phyloP scores from a whole-genome alignment of 139 green algal species.

The Astrephomene gubernaculifera region DNA sequence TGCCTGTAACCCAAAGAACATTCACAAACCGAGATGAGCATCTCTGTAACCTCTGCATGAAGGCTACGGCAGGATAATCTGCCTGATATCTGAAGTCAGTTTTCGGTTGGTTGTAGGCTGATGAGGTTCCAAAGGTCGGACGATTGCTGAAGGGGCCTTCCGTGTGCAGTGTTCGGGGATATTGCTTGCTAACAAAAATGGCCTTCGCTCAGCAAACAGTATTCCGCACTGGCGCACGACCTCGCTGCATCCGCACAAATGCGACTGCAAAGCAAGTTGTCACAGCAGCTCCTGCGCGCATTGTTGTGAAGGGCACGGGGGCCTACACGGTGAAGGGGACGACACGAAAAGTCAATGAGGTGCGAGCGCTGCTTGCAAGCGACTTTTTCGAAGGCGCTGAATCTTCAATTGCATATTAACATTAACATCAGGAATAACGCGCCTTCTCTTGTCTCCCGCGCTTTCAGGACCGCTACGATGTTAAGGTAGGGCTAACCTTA shows the following conservation, averaged over 20 bases:
- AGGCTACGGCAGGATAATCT: too few relatives aligned
- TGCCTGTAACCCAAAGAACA: too few relatives aligned
- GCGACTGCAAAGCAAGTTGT: neutral
- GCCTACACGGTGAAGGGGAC: slow-evolving; percentile 21
- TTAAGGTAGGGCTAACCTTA: slow-evolving; percentile 8
- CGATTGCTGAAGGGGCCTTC: neutral
- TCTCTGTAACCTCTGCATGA: too few relatives aligned
- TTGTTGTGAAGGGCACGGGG: neutral
- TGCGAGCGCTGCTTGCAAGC: neutral
- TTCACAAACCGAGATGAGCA: too few relatives aligned
- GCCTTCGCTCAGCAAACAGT: slow-evolving; percentile 8
- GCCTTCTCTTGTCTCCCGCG: neutral
- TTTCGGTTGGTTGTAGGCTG: neutral
- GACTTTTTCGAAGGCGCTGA: neutral
- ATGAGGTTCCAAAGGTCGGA: neutral
- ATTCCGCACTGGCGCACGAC: neutral
- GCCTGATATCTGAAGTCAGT: neutral
- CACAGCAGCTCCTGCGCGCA: neutral
- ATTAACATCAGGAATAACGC: neutral
- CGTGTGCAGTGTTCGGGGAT: neutral
- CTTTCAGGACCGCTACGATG: slow-evolving; percentile 26
- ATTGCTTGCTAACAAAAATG: neutral
- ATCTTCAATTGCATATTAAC: neutral
- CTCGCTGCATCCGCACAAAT: neutral
- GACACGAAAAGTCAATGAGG: slow-evolving; percentile 29